Base-by-base conservation (phyloP, 345 rosid species). In the Salix caprea region DNA sequence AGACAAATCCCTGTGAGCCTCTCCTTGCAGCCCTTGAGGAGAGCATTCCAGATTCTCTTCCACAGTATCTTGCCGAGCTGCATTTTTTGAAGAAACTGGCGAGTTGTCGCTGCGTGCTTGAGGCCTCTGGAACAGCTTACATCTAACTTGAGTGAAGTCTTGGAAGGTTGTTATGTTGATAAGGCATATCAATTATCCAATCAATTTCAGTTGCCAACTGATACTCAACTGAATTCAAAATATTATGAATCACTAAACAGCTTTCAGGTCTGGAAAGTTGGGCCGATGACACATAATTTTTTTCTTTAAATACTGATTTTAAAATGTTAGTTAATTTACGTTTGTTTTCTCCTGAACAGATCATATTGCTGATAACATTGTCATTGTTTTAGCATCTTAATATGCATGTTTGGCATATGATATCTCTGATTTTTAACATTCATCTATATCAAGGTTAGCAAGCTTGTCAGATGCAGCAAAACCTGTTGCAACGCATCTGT, bases 1-100 rank as follows among this genome's bases (percentile, higher is more conserved):
- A 96, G 88, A 90, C 94, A 65, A 96, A 96, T 83, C 99, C 98
- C 58, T 93, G 94, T 16, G 95, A 91, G 78, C 98, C 94, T 74
- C 95, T 96, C 72, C 93, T 96, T 78, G 91, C 88, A 74, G 92
- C 96, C 60, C 81, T 93, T 79, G 98, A 96, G 84, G 92, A 86
- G 74, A 93, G 89, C 60, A 24, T 82, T 70, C 89, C 96, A 1
- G 82, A 86, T 84, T 91, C 94, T 42, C 94, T 93, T 71, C 84
- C 84, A 79, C 96, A 87, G 69, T 91, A 85, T 86, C 98, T 96
- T 71, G 97, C 44, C 89, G 96, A 69, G 98, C 98, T 84, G 99
- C 99, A 71, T 91, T 93, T 85, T 93, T 92, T 52, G 98, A 92
- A 82, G 99, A 93, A 88, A 89, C 94, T 52, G 88, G 90, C 60